Conservation (phyloP, 2,329 filamentous ascomycete species). For the Teratosphaeria epicoccoides region DNA sequence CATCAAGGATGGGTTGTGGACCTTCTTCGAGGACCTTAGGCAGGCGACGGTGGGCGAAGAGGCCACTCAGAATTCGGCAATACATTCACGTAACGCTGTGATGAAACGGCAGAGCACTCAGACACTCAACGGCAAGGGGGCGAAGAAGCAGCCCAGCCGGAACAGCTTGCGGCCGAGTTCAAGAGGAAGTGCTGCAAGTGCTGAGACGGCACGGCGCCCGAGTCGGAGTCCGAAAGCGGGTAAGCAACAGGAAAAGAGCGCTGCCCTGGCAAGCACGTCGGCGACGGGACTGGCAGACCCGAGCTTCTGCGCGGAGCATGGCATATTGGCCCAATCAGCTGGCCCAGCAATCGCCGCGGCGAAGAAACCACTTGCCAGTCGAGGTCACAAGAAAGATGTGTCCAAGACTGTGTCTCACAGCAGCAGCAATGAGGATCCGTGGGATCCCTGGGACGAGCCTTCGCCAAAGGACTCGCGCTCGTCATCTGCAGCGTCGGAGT, state of each 20-base stretch:
- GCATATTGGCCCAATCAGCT: conserved; percentile 7
- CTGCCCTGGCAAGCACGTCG: conserved; percentile 5
- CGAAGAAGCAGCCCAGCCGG: conserved; percentile 17
- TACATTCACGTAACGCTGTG: neutral
- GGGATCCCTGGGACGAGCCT: conserved; percentile 23
- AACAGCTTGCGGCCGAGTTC: conserved; percentile 14
- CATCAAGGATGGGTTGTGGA: conserved; percentile 80
- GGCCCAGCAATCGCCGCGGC: conserved; percentile 8
- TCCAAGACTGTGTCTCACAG: conserved; percentile 11
- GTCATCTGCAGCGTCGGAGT: conserved; percentile 16
- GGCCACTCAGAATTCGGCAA: conserved; percentile 47
- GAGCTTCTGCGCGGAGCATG: conserved; percentile 22
- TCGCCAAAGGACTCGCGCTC: conserved; percentile 15
- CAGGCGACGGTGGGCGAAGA: conserved; percentile 96
- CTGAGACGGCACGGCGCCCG: conserved; percentile 7
- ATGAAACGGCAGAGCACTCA: neutral
- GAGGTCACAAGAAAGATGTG: conserved; percentile 11
- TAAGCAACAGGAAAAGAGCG: conserved; percentile 11
- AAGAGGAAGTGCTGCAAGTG: conserved; percentile 13
- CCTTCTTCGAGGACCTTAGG: conserved; percentile 87
- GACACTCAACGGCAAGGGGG: conserved; percentile 2
- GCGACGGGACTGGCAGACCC: conserved; percentile 19
- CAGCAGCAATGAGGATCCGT: conserved; percentile 17
- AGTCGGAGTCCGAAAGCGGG: conserved; percentile 7
- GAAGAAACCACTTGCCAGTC: conserved; percentile 13